Percentiles rank a stretch among this genome's conserved stretches.
Evolutionary conservation across 2,329 filamentous ascomycete species (phyloP).

Genomic region (Coleophoma crateriformis): DNA sequence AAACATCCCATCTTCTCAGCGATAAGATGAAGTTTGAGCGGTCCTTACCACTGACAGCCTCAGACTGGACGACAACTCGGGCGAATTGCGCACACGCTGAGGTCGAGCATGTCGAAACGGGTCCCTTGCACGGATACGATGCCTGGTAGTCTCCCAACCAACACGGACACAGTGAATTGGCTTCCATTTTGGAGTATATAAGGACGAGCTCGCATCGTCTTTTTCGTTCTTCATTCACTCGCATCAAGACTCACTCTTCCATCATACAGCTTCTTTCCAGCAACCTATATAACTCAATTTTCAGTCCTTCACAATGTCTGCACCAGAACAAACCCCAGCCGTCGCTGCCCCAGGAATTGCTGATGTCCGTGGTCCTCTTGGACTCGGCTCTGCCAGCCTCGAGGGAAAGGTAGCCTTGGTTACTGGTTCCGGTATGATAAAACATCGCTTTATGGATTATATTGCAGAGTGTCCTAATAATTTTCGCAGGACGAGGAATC

Average conservation of each 20-base stretch:
- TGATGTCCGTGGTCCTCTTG: slow-evolving; percentile 13
- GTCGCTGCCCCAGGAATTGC: slow-evolving; percentile 2
- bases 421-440: slow-evolving; percentile 23
- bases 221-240: not conserved
- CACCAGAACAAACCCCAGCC: not conserved
- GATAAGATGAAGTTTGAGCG: too few species aligned
- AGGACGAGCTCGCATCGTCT: not conserved
- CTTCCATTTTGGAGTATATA: not conserved
- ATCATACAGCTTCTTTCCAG: not conserved
- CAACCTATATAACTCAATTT: not conserved
- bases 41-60: not conserved
- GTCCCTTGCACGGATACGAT: too few species aligned
- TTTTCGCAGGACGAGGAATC: slow-evolving; percentile 51
- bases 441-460: not conserved
- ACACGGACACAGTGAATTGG: not conserved
- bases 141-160: too few species aligned
- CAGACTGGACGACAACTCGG: not conserved
- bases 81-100: not conserved
- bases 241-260: not conserved
- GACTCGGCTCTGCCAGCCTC: slow-evolving; percentile 15
- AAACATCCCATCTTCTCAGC: not conserved
- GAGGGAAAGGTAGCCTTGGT: slow-evolving; percentile 27
- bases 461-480: too few species aligned
- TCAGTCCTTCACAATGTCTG: not conserved
- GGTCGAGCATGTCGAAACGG: not conserved